Conservation (phyloP, 2,329 filamentous ascomycete genomes). For the Pseudogymnoascus sp. region DNA sequence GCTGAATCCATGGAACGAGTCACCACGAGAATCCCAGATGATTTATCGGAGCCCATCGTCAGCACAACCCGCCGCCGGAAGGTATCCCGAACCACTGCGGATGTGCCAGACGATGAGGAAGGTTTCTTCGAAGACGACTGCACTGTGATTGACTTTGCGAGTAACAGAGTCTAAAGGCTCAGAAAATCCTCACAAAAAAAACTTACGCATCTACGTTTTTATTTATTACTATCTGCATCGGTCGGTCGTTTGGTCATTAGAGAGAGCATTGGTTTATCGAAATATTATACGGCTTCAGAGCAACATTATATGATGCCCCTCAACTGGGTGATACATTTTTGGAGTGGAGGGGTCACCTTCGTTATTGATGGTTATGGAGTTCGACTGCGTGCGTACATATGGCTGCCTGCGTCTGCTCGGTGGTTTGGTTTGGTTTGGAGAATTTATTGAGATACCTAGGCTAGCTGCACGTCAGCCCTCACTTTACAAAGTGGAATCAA, state of each 20-base stretch:
- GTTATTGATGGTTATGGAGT: background rate
- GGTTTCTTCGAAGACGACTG: slow-evolving; percentile 91
- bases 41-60: slow-evolving; percentile 63
- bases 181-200: slow-evolving; percentile 4
- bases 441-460: slow-evolving; percentile 8
- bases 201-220: slow-evolving; percentile 2
- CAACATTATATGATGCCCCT: background rate
- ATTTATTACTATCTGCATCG: background rate
- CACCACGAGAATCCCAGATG: slow-evolving; percentile 42
- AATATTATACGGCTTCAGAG: slow-evolving; percentile 3
- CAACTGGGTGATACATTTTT: slow-evolving; percentile 7
- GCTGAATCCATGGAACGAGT: slow-evolving; percentile 57
- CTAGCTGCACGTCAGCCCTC: background rate
- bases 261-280: slow-evolving; percentile 5
- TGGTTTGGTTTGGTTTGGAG: background rate
- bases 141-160: slow-evolving; percentile 82
- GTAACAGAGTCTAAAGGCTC: slow-evolving; percentile 47
- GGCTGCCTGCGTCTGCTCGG: slow-evolving; percentile 2
- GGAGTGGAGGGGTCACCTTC: background rate
- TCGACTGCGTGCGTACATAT: slow-evolving; percentile 8
- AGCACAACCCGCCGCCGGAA: slow-evolving; percentile 70
- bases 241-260: slow-evolving; percentile 7
- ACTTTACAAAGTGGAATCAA: background rate
- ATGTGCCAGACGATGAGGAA: slow-evolving; percentile 50
- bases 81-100: slow-evolving; percentile 36